These are phyloP conservation scores for Pythium volutum DNA, from an alignment of 352 stramenopile species.

Conservation along the genomic window DNA sequence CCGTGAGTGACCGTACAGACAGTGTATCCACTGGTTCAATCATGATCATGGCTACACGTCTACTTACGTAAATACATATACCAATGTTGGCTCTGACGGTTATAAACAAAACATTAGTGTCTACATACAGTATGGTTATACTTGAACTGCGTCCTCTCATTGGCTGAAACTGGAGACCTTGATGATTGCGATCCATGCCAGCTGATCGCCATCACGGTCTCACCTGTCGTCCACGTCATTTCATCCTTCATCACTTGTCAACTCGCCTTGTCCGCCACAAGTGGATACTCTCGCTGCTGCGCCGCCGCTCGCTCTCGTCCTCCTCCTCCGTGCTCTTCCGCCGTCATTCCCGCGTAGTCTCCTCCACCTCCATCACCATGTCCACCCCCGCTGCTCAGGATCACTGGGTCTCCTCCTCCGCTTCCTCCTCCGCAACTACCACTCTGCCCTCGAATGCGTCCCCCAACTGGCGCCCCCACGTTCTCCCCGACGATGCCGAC, in stretches of 20 bases:
- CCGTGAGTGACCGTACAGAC: too few species aligned
- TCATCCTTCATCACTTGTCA: neutral
- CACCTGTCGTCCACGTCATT: neutral
- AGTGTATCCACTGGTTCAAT: neutral
- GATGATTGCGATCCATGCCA: constrained; percentile 9
- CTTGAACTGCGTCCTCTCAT: neutral
- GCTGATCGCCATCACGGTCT: constrained; percentile 7
- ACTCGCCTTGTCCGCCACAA: neutral
- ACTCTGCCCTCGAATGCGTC: neutral
- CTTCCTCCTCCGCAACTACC: neutral
- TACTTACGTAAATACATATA: neutral
- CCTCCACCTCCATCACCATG: neutral
- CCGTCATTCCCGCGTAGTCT: neutral
- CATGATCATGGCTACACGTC: neutral
- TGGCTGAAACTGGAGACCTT: neutral
- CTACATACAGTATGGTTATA: neutral
- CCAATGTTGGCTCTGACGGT: neutral
- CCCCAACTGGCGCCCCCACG: constrained; percentile 28
- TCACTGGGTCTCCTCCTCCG: neutral
- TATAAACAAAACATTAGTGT: neutral
- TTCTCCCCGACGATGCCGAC: constrained; percentile 15
- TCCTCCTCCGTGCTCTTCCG: neutral
- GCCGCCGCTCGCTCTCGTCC: neutral
- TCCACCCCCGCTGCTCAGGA: too few species aligned
- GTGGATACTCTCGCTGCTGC: constrained; percentile 8